Evolutionary conservation across 768 basidiomycete species (phyloP).

Genomic region (Trametes gibbosa): DNA sequence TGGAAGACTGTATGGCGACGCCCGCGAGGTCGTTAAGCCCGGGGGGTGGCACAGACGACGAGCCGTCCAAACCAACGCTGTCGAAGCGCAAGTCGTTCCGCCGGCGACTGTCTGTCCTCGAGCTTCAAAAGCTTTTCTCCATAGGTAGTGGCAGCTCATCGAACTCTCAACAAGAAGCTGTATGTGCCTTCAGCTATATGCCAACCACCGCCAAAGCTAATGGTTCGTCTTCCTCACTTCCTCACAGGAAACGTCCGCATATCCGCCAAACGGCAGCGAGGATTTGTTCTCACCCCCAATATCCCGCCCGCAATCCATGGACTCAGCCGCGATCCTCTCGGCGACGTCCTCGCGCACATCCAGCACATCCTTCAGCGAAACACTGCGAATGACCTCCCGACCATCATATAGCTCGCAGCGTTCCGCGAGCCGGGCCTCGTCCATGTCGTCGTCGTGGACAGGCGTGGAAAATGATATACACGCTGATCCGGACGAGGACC

Average conservation of each 20-base stretch:
- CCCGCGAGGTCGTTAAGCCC: slow-evolving; percentile 7
- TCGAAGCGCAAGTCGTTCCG: slow-evolving; percentile 29
- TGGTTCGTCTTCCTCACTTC: no score
- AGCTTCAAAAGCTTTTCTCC: slow-evolving; percentile 33
- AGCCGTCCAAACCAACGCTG: slow-evolving; percentile 19
- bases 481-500: slow-evolving; percentile 37
- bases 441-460: background rate
- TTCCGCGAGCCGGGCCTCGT: background rate
- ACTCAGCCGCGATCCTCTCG: slow-evolving; percentile 8
- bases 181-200: background rate
- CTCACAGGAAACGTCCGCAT: background rate
- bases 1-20: slow-evolving; percentile 25
- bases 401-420: slow-evolving; percentile 9
- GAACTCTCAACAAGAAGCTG: slow-evolving; percentile 8
- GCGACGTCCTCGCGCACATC: slow-evolving; percentile 9
- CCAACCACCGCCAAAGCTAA: no score
- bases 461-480: no score
- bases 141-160: slow-evolving; percentile 7
- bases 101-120: slow-evolving; percentile 32
- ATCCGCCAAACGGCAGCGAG: background rate
- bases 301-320: slow-evolving; percentile 11
- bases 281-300: slow-evolving; percentile 14
- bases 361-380: slow-evolving; percentile 3
- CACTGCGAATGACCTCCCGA: background rate
- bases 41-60: background rate